These are phyloP conservation scores for Erodium maritimum DNA, from an alignment of 345 rosid genomes.

Conservation along the genomic window DNA sequence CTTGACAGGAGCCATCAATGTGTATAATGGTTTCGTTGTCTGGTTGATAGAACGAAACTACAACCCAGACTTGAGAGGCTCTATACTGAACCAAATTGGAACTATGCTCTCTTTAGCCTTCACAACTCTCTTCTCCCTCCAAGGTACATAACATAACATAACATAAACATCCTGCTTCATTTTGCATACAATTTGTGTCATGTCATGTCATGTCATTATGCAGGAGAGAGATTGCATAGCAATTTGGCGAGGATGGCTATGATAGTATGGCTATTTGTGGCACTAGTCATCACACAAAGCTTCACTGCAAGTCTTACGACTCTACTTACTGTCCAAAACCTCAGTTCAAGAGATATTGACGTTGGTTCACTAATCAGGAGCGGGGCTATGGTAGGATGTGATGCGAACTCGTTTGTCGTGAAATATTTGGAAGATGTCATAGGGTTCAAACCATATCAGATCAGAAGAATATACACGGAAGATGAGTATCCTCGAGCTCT, in stretches of 20 bases:
- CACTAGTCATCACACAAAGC: slow-evolving; percentile 16
- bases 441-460: slow-evolving; percentile 7
- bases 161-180: not conserved
- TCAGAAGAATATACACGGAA: slow-evolving; percentile 1
- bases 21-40: slow-evolving; percentile 14
- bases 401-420: slow-evolving; percentile 18
- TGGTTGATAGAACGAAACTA: slow-evolving; percentile 17
- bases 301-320: slow-evolving; percentile 15
- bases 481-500: slow-evolving; percentile 11
- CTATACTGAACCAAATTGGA: slow-evolving; percentile 6
- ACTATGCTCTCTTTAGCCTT: slow-evolving; percentile 15
- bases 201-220: not conserved
- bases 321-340: slow-evolving; percentile 11
- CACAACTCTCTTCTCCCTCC: slow-evolving; percentile 16
- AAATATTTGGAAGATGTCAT: slow-evolving; percentile 9
- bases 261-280: slow-evolving; percentile 16
- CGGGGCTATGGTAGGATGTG: slow-evolving; percentile 19
- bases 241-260: slow-evolving; percentile 15
- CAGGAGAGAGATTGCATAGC: slow-evolving; percentile 14
- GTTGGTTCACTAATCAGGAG: slow-evolving; percentile 6
- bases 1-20: slow-evolving; percentile 2
- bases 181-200: not conserved
- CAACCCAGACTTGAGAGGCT: slow-evolving; percentile 3
- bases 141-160: slow-evolving; percentile 8
- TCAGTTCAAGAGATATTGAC: not conserved